Evolutionary conservation across 371 early-diverging fungal species (phyloP), one percentile per base, ranked within the genome.

Genomic region (Massospora cicadina): DNA sequence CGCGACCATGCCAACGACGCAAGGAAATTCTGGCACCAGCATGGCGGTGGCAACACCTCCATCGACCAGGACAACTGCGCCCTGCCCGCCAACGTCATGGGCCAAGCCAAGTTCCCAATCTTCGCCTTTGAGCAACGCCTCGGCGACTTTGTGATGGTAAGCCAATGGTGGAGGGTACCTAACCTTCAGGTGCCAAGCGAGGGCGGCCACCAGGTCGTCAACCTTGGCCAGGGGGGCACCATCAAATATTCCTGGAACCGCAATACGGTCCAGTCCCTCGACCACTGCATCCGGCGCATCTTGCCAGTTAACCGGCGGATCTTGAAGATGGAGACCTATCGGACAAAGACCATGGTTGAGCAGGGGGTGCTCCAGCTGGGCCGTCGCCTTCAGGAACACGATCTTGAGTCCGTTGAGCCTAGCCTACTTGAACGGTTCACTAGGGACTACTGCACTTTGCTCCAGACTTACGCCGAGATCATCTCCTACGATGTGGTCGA

Each of bases 231-330:
- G 5, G 62, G 62, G 7, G 31, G 13, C 7, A 70, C 66, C 0
- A 68, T 71, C 66, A 74, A 74, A 32, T 68, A 71, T 1, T 68
- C 72, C 2, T 74, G 72, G 72, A 74, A 72, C 66, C 66, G 75
- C 23, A 67, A 70, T 7, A 74, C 72, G 0, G 67, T 71, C 0
- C 56, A 68, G 28, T 65, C 71, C 29, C 33, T 72, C 17, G 58
- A 68, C 13, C 61, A 67, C 0, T 68, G 70, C 0, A 33, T 74
- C 26, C 57, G 63, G 1, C 43, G 24, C 1, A 70, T 69, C 24
- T 63, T 71, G 13, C 70, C 70, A 3, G 26, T 62, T n/a, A 62
- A 30, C 43, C 62, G 62, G 2, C 12, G 30, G 13, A 30, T 62
- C 2, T 62, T 62, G 31, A 62, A 62, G 43, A 31, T 43, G 26